Evolutionary conservation across 2,329 filamentous ascomycete species (phyloP), one percentile per base, ranked within the genome.

Genomic region (Didymella keratinophila): DNA sequence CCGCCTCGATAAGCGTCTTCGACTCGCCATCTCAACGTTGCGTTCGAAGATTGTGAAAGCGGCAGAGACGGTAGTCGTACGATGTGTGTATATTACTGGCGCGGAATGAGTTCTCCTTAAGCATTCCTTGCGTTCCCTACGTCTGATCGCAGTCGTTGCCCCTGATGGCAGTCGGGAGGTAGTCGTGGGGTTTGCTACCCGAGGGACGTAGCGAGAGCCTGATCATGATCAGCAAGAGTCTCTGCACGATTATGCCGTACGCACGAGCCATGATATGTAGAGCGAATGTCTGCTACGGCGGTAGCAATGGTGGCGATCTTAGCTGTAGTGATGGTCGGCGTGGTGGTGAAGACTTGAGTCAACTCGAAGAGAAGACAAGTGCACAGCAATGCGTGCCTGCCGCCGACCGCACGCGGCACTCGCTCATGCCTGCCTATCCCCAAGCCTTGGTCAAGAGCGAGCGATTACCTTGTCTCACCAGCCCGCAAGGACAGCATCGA

Each of bases 401-500:
- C 18, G 2, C 10, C 16, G 4, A 10, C 7, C 6, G 11, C 2
- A n/a, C 14, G 23, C 16, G 14, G 7, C 41, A 27, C 21, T 43
- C 41, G 21, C 12, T 43, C 21, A 43, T 43, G 7, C 21, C 23
- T 43, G 23, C 41, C 20, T 36, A 8, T 36, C 6, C 18, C 32
- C 14, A 32, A 28, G 1, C 12, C 5, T 2, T n/a, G 5, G 21
- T 41, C 5, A 5, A 16, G 8, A 43, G 12, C 20, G 7, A 12
- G 27, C 25, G 8, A 3, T 10, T 4, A 6, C 30, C 14, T 16
- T 4, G 8, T 8, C 20, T 52, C 54, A 73, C 72, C 72, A 75
- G 14, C 53, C 57, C 9, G 58, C 63, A 43, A 74, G 51, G 23
- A 74, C 61, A 20, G 57, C 60, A n/a, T 68, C 63, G n/a, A 75